Evolutionary conservation across 208 protist genomes (phyloP), one percentile per base, ranked within the genome.

Genomic region (Crithidia expoeki): DNA sequence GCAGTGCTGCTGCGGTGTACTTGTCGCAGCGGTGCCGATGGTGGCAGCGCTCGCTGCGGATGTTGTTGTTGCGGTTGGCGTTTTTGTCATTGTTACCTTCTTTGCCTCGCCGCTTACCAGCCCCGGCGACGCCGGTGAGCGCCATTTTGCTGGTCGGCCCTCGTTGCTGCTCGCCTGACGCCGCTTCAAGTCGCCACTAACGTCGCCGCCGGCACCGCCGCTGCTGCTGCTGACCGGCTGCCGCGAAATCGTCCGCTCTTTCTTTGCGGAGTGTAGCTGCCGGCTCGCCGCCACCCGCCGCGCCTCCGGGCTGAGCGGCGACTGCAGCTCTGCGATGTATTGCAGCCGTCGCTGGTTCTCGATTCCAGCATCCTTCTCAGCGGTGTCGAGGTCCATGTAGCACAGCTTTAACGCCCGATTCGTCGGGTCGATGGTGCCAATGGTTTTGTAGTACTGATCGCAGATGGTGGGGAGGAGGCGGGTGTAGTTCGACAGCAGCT

Each of bases 311-410:
- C 73, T 76, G 17, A 90, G 67, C 30, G 85, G 85, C 1, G 85
- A 90, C 58, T 74, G 74, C 50, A 81, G 16, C n/a, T 72, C 51
- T 2, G 53, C 6, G 34, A 90, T 86, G 36, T 74, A 64, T 47
- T 84, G 74, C 42, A 95, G 58, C 2, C 90, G 80, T 12, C 90
- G 78, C 44, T 60, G 71, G 50, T 91, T 92, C 80, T 95, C 90
- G 16, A 70, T 58, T 2, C 70, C 76, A 32, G 85, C 82, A 38
- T 83, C 70, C 23, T 53, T 27, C 30, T 83, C 75, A 2, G 75
- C 71, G 19, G 76, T 65, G 40, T 93, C 85, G n/a, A 95, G 72
- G 74, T 90, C 86, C 62, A 90, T 71, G 47, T 87, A 87, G 75
- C 85, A 87, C 49, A 87, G 66, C 49, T 66, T 62, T 17, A 32